These are phyloP conservation scores for Tulasnella sp. DNA, from an alignment of 768 basidiomycete species.

Conservation along the genomic window DNA sequence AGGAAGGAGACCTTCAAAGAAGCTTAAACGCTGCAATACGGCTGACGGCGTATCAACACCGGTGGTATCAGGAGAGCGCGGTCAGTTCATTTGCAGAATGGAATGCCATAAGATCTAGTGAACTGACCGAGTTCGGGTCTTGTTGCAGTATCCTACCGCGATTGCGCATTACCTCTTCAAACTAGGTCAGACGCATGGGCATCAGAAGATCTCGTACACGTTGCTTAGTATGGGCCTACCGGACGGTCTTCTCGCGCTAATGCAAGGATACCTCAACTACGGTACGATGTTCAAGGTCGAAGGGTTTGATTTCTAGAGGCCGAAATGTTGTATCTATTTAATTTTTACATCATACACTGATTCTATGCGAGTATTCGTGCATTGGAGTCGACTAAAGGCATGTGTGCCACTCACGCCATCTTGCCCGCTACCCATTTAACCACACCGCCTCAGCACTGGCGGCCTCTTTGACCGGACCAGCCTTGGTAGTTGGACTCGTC, in stretches of 20 bases:
- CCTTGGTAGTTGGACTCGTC: too few species aligned
- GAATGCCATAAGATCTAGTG: background rate
- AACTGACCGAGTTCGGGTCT: background rate
- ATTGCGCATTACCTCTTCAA: constrained; percentile 89
- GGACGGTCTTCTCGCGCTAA: constrained; percentile 79
- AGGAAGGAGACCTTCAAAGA: constrained; percentile 87
- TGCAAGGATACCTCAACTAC: constrained; percentile 85
- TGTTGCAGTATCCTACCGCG: constrained; percentile 69
- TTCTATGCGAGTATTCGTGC: too few species aligned
- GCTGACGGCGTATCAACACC: constrained; percentile 77
- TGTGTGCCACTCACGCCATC: too few species aligned
- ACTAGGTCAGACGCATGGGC: constrained; percentile 84
- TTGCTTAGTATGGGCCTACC: constrained; percentile 90
- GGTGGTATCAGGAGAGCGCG: constrained; percentile 71
- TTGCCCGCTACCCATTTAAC: too few species aligned
- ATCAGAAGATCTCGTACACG: constrained; percentile 88
- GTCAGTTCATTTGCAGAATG: constrained; percentile 35
- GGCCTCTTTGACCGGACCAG: too few species aligned
- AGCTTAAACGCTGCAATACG: constrained; percentile 86
- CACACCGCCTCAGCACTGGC: too few species aligned
- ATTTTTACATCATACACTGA: too few species aligned
- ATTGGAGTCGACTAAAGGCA: too few species aligned
- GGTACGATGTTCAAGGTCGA: constrained; percentile 82
- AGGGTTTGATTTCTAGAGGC: constrained; percentile 29
- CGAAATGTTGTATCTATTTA: too few species aligned